Percentiles rank a stretch among this genome's conserved stretches.
Evolutionary conservation across 2,329 filamentous ascomycete species (phyloP).

Genomic region (Clarireedia homoeocarpa): DNA sequence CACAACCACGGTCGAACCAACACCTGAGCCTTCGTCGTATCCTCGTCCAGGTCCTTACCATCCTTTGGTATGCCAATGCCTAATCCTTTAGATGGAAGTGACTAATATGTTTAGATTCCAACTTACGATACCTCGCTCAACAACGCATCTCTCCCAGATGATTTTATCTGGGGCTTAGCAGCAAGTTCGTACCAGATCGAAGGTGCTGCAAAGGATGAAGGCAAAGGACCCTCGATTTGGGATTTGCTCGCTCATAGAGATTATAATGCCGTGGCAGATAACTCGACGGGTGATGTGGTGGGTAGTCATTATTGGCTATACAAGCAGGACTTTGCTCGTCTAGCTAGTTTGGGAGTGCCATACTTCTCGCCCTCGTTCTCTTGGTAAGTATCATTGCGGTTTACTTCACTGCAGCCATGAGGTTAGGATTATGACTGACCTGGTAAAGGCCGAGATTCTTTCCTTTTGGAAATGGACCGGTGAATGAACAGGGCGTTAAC

Average conservation of each 20-base stretch:
- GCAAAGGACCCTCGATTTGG: constrained; percentile 36
- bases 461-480: constrained; percentile 43
- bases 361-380: constrained; percentile 37
- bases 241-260: constrained; percentile 31
- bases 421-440: not conserved
- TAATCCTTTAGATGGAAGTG: constrained; percentile 20
- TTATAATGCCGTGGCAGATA: constrained; percentile 28
- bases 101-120: constrained; percentile 14
- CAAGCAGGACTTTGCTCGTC: constrained; percentile 47
- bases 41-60: constrained; percentile 34
- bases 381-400: constrained; percentile 16
- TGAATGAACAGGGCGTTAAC: constrained; percentile 42
- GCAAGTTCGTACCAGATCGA: constrained; percentile 40
- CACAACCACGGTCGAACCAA: constrained; percentile 35
- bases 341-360: constrained; percentile 44
- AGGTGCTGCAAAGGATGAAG: constrained; percentile 38
- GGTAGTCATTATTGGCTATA: constrained; percentile 48
- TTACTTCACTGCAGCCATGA: not conserved
- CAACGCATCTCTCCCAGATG: constrained; percentile 33
- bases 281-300: constrained; percentile 41
- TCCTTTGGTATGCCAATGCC: constrained; percentile 30
- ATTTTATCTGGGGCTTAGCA: constrained; percentile 40
- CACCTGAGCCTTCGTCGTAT: constrained; percentile 34
- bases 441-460: constrained; percentile 34
- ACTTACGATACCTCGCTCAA: constrained; percentile 20